Conservation (phyloP, 441 rosid genomes). For the Croton setiger region DNA sequence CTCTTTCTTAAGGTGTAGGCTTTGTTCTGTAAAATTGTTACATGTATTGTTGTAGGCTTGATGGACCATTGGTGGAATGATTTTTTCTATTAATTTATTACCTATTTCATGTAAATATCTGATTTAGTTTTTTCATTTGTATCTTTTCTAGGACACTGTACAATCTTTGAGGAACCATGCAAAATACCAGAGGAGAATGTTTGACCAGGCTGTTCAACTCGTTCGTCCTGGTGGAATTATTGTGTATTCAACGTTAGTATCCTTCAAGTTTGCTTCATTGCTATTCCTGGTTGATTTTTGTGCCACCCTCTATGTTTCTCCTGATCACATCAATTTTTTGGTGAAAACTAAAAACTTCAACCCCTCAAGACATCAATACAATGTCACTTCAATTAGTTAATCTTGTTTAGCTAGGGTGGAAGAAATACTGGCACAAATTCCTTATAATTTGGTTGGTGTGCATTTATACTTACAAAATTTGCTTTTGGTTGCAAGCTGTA, state of each 20-base stretch:
- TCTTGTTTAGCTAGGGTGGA: background rate
- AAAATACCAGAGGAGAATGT: conserved; percentile 81
- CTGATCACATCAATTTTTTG: background rate
- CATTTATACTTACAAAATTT: background rate
- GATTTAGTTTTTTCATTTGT: background rate
- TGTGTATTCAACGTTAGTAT: conserved; percentile 91
- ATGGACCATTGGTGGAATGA: background rate
- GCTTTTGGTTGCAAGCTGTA: background rate
- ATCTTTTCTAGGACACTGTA: conserved; percentile 67
- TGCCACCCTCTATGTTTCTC: background rate
- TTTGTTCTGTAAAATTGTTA: background rate
- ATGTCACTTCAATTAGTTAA: no score
- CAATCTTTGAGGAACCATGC: conserved; percentile 80
- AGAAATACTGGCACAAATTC: background rate
- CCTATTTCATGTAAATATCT: conserved; percentile 6
- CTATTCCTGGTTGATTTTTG: background rate
- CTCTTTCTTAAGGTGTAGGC: conserved; percentile 1
- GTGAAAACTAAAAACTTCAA: background rate
- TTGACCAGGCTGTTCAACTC: conserved; percentile 94
- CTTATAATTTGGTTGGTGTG: background rate
- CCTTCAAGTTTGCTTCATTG: background rate
- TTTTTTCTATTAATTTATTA: background rate
- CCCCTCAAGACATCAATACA: no score
- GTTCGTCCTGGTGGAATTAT: conserved; percentile 92
- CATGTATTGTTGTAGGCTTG: background rate